Percentiles rank a stretch among this genome's conserved stretches.
Conservation (phyloP, 2,329 filamentous ascomycete species). For the Albifimbria verrucaria region DNA sequence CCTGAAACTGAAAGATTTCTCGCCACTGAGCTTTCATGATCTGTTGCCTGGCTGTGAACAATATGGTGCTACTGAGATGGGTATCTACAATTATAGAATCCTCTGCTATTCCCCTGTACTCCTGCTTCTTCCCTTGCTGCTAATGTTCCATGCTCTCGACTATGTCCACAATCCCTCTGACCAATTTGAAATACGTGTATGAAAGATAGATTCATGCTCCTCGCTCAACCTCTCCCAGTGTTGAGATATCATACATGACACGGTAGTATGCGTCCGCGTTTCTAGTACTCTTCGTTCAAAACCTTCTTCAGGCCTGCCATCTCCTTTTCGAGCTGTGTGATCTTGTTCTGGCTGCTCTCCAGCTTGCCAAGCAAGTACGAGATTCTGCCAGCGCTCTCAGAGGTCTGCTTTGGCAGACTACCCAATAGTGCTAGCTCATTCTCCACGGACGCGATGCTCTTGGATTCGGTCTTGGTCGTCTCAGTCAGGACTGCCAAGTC, state of each 20-base stretch:
- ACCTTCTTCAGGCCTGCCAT: constrained; percentile 70
- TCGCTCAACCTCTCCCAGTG: no score
- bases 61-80: not conserved
- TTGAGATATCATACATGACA: not conserved
- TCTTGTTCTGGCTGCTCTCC: constrained; percentile 68
- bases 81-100: not conserved
- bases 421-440: constrained; percentile 71
- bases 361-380: constrained; percentile 74
- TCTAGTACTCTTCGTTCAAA: constrained; percentile 40
- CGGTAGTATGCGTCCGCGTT: no score
- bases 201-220: no score
- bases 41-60: no score
- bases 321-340: constrained; percentile 70
- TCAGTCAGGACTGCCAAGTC: constrained; percentile 68
- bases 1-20: not conserved
- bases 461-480: constrained; percentile 67
- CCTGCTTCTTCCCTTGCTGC: not conserved
- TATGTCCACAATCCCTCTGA: not conserved
- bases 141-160: not conserved
- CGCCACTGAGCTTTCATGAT: no score
- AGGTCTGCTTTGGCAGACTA: constrained; percentile 65
- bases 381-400: constrained; percentile 63
- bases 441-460: constrained; percentile 75
- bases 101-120: not conserved
- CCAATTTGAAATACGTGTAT: not conserved